phyloP scores from a whole-genome alignment of 202 grass and related monocot genomes.

The Setaria italica region DNA sequence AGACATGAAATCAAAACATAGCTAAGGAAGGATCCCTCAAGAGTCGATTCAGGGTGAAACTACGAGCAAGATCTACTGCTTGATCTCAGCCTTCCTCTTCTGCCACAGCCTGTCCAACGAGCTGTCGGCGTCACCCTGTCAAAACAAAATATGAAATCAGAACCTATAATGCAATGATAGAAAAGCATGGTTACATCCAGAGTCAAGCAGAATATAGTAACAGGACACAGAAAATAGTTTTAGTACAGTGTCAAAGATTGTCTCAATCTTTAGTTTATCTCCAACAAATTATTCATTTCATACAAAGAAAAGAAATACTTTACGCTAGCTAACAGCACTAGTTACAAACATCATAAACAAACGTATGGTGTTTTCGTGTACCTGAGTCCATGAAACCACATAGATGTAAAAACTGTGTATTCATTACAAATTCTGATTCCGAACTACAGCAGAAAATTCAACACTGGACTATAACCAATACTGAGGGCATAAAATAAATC shows the following conservation, averaged over 20 bases:
- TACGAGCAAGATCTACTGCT: slow-evolving; percentile 58
- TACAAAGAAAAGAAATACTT: neutral
- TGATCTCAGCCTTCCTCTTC: slow-evolving; percentile 81
- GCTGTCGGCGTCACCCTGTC: slow-evolving; percentile 82
- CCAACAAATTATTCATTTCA: neutral
- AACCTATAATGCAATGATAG: neutral
- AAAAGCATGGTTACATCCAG: neutral
- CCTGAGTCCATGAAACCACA: neutral
- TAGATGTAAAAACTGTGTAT: neutral
- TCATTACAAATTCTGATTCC: neutral
- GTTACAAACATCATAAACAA: neutral
- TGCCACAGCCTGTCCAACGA: slow-evolving; percentile 91
- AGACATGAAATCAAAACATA: slow-evolving; percentile 43
- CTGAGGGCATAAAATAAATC: neutral
- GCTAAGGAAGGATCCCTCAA: neutral
- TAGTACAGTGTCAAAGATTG: neutral
- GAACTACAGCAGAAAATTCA: neutral
- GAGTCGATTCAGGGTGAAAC: slow-evolving; percentile 35
- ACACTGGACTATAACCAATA: neutral
- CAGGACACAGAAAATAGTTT: neutral
- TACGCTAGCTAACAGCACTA: neutral
- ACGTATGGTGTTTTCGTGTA: neutral
- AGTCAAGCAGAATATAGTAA: neutral
- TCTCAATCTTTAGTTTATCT: no score
- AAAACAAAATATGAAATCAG: slow-evolving; percentile 9